These are phyloP conservation scores for Paecilomyces formosus DNA, from an alignment of 2,329 filamentous ascomycete genomes.

Conservation along the genomic window DNA sequence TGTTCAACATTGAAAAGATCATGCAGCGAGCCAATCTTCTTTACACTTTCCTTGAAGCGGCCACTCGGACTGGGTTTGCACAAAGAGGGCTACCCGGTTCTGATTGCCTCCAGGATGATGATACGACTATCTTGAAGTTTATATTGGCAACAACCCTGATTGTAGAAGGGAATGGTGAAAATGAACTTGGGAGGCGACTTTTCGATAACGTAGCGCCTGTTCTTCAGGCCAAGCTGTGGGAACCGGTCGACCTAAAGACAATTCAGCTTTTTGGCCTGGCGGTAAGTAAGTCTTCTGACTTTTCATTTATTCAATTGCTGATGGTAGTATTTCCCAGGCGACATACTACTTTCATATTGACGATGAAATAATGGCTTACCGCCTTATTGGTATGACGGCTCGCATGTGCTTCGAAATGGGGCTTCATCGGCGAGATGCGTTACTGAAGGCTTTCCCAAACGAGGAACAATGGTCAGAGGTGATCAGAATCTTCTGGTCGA, in stretches of 20 bases:
- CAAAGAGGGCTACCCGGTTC: conserved; percentile 47
- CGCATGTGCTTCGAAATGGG: conserved; percentile 75
- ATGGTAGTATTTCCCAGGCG: conserved; percentile 37
- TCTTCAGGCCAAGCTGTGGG: conserved; percentile 57
- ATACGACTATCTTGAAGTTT: conserved; percentile 70
- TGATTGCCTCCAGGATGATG: conserved; percentile 55
- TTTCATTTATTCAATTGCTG: background rate
- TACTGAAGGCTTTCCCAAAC: conserved; percentile 59
- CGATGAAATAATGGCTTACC: conserved; percentile 79
- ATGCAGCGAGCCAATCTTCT: conserved; percentile 63
- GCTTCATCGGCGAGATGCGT: conserved; percentile 69
- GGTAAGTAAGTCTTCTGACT: conserved; percentile 17
- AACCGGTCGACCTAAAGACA: conserved; percentile 49
- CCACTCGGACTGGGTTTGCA: conserved; percentile 51
- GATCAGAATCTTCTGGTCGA: conserved; percentile 73
- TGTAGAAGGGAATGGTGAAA: conserved; percentile 72
- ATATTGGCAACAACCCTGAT: conserved; percentile 71
- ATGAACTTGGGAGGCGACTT: conserved; percentile 62
- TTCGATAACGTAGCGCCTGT: conserved; percentile 69
- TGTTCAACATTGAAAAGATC: conserved; percentile 66
- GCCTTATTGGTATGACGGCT: conserved; percentile 74
- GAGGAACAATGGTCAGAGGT: conserved; percentile 62
- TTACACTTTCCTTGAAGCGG: conserved; percentile 65
- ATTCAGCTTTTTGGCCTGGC: conserved; percentile 52
- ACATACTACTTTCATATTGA: conserved; percentile 80